Evolutionary conservation across 208 protist genomes (phyloP).

Genomic region (Spongospora subterranea): DNA sequence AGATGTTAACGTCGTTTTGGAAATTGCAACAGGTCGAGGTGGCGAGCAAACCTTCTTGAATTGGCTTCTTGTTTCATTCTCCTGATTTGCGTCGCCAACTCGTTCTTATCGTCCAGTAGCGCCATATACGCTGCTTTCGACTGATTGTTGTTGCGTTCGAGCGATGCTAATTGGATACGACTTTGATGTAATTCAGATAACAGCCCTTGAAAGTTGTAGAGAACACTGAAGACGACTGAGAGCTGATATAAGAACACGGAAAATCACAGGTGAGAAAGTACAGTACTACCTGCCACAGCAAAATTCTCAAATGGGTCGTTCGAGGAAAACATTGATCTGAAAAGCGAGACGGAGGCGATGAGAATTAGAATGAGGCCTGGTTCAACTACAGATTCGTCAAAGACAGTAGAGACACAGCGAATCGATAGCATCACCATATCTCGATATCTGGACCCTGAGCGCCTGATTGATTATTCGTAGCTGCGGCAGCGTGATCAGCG

Average conservation of each 20-base stretch:
- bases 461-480: not conserved
- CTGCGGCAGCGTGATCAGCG: not conserved
- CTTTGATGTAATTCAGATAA: not conserved
- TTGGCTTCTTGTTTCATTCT: not conserved
- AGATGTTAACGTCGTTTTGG: too few relatives aligned
- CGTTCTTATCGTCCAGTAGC: not conserved
- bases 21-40: too few relatives aligned
- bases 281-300: not conserved
- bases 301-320: not conserved
- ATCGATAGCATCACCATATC: not conserved
- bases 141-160: not conserved
- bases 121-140: not conserved
- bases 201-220: not conserved
- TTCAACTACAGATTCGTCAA: not conserved
- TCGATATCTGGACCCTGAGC: not conserved
- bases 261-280: not conserved
- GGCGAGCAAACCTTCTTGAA: not conserved
- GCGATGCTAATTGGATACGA: not conserved
- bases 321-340: not conserved
- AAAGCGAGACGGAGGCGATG: not conserved
- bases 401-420: not conserved
- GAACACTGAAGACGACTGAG: not conserved
- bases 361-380: not conserved
- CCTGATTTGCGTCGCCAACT: not conserved
- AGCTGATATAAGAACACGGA: not conserved